Conservation (phyloP, 768 basidiomycete genomes). For the Rhodosporidiobolus sp. region DNA sequence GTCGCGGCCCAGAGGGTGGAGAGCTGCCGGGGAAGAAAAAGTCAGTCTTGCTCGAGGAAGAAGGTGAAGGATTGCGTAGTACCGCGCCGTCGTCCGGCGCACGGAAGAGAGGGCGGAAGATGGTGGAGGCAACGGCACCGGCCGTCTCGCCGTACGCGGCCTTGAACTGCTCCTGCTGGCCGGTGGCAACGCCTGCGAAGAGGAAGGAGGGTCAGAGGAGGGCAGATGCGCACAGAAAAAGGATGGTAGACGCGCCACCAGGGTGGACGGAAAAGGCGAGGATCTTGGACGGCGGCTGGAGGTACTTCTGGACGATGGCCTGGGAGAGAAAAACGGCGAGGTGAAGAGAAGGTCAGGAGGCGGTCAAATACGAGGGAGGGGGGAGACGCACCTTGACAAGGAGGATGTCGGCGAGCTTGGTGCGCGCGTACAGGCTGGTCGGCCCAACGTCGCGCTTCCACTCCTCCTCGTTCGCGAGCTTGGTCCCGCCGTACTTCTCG, state of each 20-base stretch:
- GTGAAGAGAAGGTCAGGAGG: too few relatives aligned
- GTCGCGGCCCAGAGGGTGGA: slow-evolving; percentile 9
- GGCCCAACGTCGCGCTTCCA: slow-evolving; percentile 24
- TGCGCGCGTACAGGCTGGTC: slow-evolving; percentile 1
- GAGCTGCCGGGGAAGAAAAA: too few relatives aligned
- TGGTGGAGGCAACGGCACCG: neutral
- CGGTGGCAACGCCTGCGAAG: slow-evolving; percentile 3
- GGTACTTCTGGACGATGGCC: slow-evolving; percentile 12
- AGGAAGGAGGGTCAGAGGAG: neutral
- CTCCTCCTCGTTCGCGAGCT: slow-evolving; percentile 15
- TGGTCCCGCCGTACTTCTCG: slow-evolving; percentile 16
- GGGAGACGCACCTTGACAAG: neutral
- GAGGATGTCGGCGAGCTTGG: slow-evolving; percentile 25
- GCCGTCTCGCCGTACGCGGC: slow-evolving; percentile 23
- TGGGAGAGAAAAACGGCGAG: neutral
- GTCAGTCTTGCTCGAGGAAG: too few relatives aligned
- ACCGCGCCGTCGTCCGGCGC: slow-evolving; percentile 22
- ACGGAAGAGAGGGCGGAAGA: neutral
- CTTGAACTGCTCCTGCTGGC: slow-evolving; percentile 25
- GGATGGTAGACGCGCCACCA: neutral
- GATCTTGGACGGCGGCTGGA: slow-evolving; percentile 8
- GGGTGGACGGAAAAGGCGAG: slow-evolving; percentile 23
- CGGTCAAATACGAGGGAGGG: neutral
- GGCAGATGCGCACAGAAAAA: neutral
- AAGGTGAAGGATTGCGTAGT: too few relatives aligned